Base-by-base conservation (phyloP, 768 basidiomycete species). In the Pseudohyphozyma bogoriensis region DNA sequence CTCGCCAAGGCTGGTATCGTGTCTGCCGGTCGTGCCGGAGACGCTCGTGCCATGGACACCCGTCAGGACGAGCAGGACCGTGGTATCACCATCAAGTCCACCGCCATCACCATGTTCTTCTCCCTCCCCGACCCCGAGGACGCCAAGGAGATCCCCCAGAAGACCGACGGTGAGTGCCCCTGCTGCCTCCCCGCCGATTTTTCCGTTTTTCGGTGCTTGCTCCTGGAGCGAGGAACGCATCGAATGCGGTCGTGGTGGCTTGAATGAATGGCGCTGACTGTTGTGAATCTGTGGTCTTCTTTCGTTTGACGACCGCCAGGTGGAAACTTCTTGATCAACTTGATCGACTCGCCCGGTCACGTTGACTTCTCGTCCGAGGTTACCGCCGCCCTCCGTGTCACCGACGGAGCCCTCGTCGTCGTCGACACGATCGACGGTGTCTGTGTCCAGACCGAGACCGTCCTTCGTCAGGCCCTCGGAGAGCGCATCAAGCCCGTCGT, bases 321-420 rank as follows among this genome's bases (percentile, higher is more conserved):
- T 67, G 80, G 83, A 73, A 89, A 96, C 76, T 99, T 99, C 82
- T 83, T 99, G 82, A 96, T 99, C 81, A 99, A 99, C 79, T 78
- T 99, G 79, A 97, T 99, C 79, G 95, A 99, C 76, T 96, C 92
- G 11, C 95, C 95, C 56, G 95, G 95, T 71, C 95, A 99, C 83
- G 95, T 99, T 76, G 95, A 99, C 76, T 99, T 99, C 81, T 99
- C 95, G 36, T 97, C 95, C 55, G 95, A 99, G 78, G 95, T 99
- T 71, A 99, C 95, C 3, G 95, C 95, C 64, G 95, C 95, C 67
- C 89, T 99, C 74, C 95, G 95, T 79, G 95, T 99, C 72, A 99
- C 95, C 65, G 95, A 99, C 68, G 95, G 93, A 80, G 95, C 95
- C 62, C 86, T 99, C 69, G 95, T 99, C 72, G 95, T 99, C 75